A percentile compares a stretch with the other conserved stretches of the same genome.
phyloP scores from a whole-genome alignment of 495 filamentous ascomycete genomes.

The Cercophora sp. region DNA sequence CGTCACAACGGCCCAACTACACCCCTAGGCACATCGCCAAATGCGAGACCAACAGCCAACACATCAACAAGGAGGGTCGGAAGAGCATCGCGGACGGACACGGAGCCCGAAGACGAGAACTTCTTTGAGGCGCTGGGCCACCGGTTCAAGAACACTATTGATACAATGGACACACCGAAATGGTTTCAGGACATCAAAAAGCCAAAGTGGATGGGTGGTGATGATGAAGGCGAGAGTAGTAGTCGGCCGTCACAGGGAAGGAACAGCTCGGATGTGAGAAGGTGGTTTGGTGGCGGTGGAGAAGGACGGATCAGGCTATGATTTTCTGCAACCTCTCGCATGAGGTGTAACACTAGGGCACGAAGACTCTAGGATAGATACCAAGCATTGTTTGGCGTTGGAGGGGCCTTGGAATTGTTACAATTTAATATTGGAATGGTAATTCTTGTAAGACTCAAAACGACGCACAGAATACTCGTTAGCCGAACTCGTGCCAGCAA shows the following conservation, averaged over 20 bases:
- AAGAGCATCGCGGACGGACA: slow-evolving; percentile 22
- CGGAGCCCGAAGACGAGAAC: slow-evolving; percentile 66
- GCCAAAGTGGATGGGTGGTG: slow-evolving; percentile 80
- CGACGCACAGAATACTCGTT: too few relatives aligned
- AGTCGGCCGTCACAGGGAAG: slow-evolving; percentile 13
- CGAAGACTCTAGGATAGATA: too few relatives aligned
- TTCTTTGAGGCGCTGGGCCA: slow-evolving; percentile 82
- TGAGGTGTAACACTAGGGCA: too few relatives aligned
- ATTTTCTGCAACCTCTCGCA: too few relatives aligned
- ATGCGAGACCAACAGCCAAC: slow-evolving; percentile 30
- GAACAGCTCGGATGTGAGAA: slow-evolving; percentile 34
- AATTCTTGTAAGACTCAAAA: too few relatives aligned
- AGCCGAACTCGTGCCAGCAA: too few relatives aligned
- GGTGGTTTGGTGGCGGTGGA: slow-evolving; percentile 41
- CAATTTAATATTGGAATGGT: too few relatives aligned
- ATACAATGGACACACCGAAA: slow-evolving; percentile 73
- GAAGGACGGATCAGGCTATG: slow-evolving; percentile 26
- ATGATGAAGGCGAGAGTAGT: slow-evolving; percentile 31
- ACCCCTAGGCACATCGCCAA: slow-evolving; percentile 41
- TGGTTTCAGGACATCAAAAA: slow-evolving; percentile 73
- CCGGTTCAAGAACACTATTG: slow-evolving; percentile 85
- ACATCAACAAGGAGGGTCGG: slow-evolving; percentile 29
- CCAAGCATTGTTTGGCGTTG: too few relatives aligned
- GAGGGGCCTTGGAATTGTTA: too few relatives aligned
- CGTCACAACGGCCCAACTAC: slow-evolving; percentile 26